Percentiles rank a stretch among this genome's conserved stretches.
phyloP scores from a whole-genome alignment of 805 yeast genomes.

The Wickerhamiella alocasiicola region DNA sequence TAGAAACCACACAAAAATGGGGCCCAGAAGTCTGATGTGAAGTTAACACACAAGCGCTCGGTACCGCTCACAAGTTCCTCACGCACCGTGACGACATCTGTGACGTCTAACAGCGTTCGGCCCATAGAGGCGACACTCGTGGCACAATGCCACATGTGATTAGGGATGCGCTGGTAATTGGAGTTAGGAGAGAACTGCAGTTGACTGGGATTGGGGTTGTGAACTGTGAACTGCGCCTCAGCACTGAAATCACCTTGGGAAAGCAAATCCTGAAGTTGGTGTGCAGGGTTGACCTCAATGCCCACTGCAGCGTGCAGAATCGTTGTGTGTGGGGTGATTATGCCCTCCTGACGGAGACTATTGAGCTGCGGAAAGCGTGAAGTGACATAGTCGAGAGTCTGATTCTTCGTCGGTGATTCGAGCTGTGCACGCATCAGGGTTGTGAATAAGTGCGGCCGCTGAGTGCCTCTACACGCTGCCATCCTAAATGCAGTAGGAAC shows the following conservation, averaged over 20 bases:
- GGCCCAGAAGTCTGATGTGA: conserved; percentile 30
- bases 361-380: conserved; percentile 23
- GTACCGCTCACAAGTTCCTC: conserved; percentile 20
- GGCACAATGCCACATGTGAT: conserved; percentile 23
- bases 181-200: conserved; percentile 1
- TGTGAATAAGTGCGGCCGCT: conserved; percentile 20
- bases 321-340: conserved; percentile 19
- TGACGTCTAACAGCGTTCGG: conserved; percentile 22
- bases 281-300: conserved; percentile 16
- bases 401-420: conserved; percentile 25
- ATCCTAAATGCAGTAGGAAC: conserved; percentile 23
- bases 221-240: conserved; percentile 20
- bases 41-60: conserved; percentile 27
- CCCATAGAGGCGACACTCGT: conserved; percentile 27
- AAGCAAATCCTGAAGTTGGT: conserved; percentile 1
- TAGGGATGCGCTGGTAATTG: conserved; percentile 12
- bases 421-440: conserved; percentile 27
- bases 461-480: neutral
- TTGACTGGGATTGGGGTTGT: conserved; percentile 9
- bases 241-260: conserved; percentile 5
- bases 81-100: conserved; percentile 15
- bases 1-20: conserved; percentile 27
- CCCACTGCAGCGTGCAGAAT: conserved; percentile 26
- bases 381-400: conserved; percentile 20
- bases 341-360: conserved; percentile 14